Evolutionary conservation across 176 grass and related monocot species (phyloP), one percentile per base, ranked within the genome.

Genomic region (Phoenix roebelenii): DNA sequence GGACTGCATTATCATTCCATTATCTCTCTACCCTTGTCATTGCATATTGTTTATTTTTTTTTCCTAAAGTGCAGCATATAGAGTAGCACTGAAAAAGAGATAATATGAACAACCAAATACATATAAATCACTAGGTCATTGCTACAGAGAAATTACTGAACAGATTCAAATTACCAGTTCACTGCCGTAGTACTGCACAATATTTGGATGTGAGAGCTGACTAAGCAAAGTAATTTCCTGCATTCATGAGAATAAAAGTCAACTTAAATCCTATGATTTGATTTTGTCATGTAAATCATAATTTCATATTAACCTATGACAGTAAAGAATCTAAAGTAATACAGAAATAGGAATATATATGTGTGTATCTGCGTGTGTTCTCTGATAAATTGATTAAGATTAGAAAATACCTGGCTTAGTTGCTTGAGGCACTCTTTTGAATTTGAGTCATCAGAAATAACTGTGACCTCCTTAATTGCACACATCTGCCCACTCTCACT

Each of bases 191-290:
- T 98, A 98, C 52, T 88, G 87, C 66, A 98, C 93, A 23, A 98
- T 92, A 65, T 98, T 98, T 16, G 87, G 87, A 61, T 98, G 93
- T 0, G 81, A 85, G 25, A 91, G 81, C 71, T 80, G 73, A 65
- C 74, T 98, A 58, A 98, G 93, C 82, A 98, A 81, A 71, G 69
- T 75, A 74, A 98, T 89, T 81, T 98, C 93, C 93, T 98, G 76
- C 17, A 39, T 58, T 61, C 18, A 61, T 22, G 10, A 54, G 55
- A 52, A 74, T 19, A 32, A 61, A 16, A 51, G 3, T 25, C 39
- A 44, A 74, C 65, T 76, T 9, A 44, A 44, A 44, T 44, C 35
- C 10, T 44, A 44, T 44, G 35, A 44, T 44, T 44, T 9, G 35
- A 44, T 44, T 44, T 44, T 14, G 7, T 44, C 35, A 44, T 1